phyloP scores from a whole-genome alignment of 768 basidiomycete genomes.

The Podaxis sp. region DNA sequence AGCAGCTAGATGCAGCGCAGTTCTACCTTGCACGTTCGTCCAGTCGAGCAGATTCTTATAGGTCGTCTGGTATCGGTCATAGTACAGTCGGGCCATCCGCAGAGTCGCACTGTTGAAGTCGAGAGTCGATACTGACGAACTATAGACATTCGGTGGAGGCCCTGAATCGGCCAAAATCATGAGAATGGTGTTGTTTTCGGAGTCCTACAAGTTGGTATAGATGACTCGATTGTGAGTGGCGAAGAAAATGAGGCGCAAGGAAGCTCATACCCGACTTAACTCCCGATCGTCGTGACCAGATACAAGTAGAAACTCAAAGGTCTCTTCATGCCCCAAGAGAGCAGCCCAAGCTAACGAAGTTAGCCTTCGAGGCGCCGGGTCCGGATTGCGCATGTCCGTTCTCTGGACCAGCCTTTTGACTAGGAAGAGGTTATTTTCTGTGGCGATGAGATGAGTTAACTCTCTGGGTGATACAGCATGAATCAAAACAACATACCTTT shows the following conservation, averaged over 20 bases:
- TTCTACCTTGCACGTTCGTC: slow-evolving; percentile 89
- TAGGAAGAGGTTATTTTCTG: slow-evolving; percentile 94
- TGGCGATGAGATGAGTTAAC: slow-evolving; percentile 18
- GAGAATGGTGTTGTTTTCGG: slow-evolving; percentile 89
- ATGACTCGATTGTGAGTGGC: slow-evolving; percentile 4
- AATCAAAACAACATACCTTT: slow-evolving; percentile 48
- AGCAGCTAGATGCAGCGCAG: slow-evolving; percentile 85
- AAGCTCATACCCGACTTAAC: slow-evolving; percentile 71
- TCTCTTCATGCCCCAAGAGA: slow-evolving; percentile 84
- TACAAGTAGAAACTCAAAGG: slow-evolving; percentile 85
- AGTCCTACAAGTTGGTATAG: slow-evolving; percentile 55
- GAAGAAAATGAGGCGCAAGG: slow-evolving; percentile 5
- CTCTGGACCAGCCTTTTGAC: slow-evolving; percentile 84
- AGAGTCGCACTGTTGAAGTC: slow-evolving; percentile 72
- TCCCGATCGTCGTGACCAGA: slow-evolving; percentile 94
- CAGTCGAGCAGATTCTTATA: slow-evolving; percentile 58
- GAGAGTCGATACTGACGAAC: slow-evolving; percentile 44
- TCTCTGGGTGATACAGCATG: not conserved
- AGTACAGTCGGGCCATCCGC: slow-evolving; percentile 85
- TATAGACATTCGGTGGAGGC: slow-evolving; percentile 48
- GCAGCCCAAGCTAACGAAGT: slow-evolving; percentile 94
- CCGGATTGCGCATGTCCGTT: slow-evolving; percentile 90
- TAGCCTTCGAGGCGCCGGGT: slow-evolving; percentile 68
- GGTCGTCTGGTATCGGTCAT: slow-evolving; percentile 82
- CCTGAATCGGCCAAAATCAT: slow-evolving; percentile 88